Base-by-base conservation (phyloP, 2,329 filamentous ascomycete genomes). In the Dactylellina parvicollis region DNA sequence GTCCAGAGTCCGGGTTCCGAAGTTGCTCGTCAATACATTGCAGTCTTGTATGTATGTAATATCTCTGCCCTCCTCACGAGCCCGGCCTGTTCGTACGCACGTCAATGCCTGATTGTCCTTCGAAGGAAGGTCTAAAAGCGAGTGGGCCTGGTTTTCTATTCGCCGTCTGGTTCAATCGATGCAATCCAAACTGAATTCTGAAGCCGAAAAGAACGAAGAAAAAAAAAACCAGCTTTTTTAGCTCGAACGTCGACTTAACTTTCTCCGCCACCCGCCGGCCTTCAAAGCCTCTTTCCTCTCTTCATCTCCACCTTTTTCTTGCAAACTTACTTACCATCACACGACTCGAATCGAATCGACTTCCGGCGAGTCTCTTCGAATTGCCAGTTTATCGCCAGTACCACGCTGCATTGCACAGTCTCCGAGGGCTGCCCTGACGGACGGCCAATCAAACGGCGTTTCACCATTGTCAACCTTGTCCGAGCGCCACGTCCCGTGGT, bases 401-500 rank as follows among this genome's bases (percentile, higher is more conserved):
- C 54, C 40, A 46, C 56, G 52, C 46, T 59, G 52, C 34, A 47
- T 50, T 24, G 52, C 57, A 44, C 46, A 42, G 55, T 61, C 38
- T 42, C 49, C 59, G 47, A 38, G n/a, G 20, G 44, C 50, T 52
- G 49, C 67, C 67, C 59, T 73, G 30, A 56, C 40, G 36, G 32
- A 24, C 60, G 56, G 26, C 69, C 69, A 73, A 73, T 73, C 55
- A 73, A 50, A 73, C 47, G 22, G n/a, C 69, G 69, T 73, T 66
- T 73, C 69, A 73, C 18, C 28, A 60, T 73, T n/a, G n/a, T n/a
- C n/a, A 59, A 61, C 69, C 60, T 61, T 73, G 69, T 66, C 69
- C 69, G 69, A 73, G 60, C 69, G 69, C 69, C 69, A 73, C 69
- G 69, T 73, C 69, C 69, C 69, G 69, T 73, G 54, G 69, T 66